Evolutionary conservation across 352 stramenopile species (phyloP), one percentile per base, ranked within the genome.

Genomic region (Globisporangium irregulare): DNA sequence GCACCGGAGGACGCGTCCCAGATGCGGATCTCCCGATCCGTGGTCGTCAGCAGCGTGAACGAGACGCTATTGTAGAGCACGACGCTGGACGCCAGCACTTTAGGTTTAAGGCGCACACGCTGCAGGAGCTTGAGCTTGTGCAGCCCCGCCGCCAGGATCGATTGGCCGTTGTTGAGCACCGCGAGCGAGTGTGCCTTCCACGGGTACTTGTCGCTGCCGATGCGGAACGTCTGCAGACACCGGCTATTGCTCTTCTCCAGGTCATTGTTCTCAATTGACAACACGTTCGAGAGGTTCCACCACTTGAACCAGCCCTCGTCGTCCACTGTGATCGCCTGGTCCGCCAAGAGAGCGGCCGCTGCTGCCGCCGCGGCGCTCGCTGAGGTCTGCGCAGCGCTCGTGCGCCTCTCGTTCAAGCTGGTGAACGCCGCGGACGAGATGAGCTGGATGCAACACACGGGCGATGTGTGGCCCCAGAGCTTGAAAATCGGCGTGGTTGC

Each of bases 271-370:
- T 94, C 86, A 18, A 82, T 78, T 0, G 84, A 87, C 3, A 89
- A 65, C 7, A 92, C 77, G 43, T 88, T 82, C 10, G 73, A 71
- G 20, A 94, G 72, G 18, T 83, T 92, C 84, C 86, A 94, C 86
- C 86, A 94, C 66, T 89, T 90, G 68, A 94, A 92, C 80, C 83
- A 94, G 34, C 86, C 86, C 25, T 91, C 86, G 59, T 94, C 84
- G 41, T 94, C 86, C 41, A 92, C 77, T 0, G 82, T 92, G 24
- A 94, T 86, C 22, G 78, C 87, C 62, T 94, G 86, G 32, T 91
- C 83, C 0, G 74, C 82, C 0, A 92, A 59, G 34, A 86, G 60
- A 0, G 73, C 50, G 0, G 15, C 62, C 10, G 72, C 74, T 1
- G 69, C 68, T 1, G 75, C 66, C 24, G 71, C 70, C 8, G 74